These are phyloP conservation scores for Sporothrix sp. DNA, from an alignment of 2,329 filamentous ascomycete genomes.

Conservation along the genomic window DNA sequence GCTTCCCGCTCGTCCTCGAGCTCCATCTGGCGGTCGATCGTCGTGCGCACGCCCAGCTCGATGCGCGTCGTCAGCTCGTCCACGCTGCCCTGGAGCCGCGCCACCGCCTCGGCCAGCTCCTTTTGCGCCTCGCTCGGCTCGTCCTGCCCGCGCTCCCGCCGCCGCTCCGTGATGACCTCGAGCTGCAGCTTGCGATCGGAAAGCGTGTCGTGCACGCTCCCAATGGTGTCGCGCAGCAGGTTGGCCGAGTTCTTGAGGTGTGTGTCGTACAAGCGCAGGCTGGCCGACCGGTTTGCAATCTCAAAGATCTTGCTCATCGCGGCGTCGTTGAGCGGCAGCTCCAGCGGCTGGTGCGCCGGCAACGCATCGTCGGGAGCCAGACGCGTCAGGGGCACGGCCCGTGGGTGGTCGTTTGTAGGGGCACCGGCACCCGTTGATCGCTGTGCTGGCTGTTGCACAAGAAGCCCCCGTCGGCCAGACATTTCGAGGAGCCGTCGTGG, in stretches of 20 bases:
- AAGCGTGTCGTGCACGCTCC: conserved; percentile 39
- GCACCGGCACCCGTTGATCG: neutral
- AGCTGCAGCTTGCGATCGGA: conserved; percentile 28
- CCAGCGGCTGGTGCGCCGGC: conserved; percentile 42
- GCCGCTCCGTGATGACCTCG: conserved; percentile 25
- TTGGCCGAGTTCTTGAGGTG: conserved; percentile 37
- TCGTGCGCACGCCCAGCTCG: conserved; percentile 37
- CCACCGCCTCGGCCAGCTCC: conserved; percentile 28
- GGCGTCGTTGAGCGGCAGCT: conserved; percentile 33
- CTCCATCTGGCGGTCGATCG: conserved; percentile 41
- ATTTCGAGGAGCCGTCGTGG: neutral
- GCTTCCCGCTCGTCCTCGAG: conserved; percentile 39
- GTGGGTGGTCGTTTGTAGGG: neutral
- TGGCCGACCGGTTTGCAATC: conserved; percentile 33
- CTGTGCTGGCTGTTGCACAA: conserved; percentile 13
- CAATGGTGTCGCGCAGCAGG: conserved; percentile 33
- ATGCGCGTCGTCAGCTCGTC: conserved; percentile 34
- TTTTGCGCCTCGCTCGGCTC: conserved; percentile 18
- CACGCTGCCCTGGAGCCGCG: conserved; percentile 31
- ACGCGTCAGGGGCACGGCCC: conserved; percentile 11
- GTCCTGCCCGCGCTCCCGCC: conserved; percentile 23
- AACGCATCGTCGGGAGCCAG: conserved; percentile 26
- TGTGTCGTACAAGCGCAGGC: conserved; percentile 33
- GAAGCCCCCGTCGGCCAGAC: conserved; percentile 10
- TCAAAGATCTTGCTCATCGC: conserved; percentile 33